Conservation (phyloP, 176 grass and related monocot species). For the Puccinellia tenuiflora region DNA sequence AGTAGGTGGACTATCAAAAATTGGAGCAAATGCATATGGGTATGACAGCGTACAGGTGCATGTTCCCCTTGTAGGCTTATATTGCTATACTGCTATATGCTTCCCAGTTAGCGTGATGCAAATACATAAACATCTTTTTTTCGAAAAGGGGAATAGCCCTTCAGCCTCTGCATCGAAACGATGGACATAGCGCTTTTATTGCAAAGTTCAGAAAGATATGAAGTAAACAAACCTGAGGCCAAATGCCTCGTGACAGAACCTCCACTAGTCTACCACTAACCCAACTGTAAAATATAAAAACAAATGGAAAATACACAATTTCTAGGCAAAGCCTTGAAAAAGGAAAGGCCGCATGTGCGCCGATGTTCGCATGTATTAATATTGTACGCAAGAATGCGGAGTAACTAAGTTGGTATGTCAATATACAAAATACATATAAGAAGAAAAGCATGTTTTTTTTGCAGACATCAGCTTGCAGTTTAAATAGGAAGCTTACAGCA, state of each 20-base stretch:
- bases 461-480: not conserved
- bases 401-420: not conserved
- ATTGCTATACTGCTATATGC: not conserved
- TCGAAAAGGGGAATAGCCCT: too few relatives aligned
- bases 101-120: not conserved
- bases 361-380: not conserved
- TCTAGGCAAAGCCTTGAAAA: too few relatives aligned
- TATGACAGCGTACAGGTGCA: not conserved
- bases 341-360: too few relatives aligned
- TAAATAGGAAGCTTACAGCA: constrained; percentile 55
- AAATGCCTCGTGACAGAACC: too few relatives aligned
- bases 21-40: not conserved
- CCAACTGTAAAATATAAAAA: too few relatives aligned
- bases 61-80: not conserved
- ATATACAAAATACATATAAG: not conserved
- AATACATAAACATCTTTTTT: too few relatives aligned
- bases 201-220: too few relatives aligned
- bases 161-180: too few relatives aligned
- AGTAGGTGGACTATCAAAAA: not conserved
- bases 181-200: too few relatives aligned
- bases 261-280: too few relatives aligned
- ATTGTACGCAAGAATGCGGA: not conserved
- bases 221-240: too few relatives aligned
- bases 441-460: not conserved
- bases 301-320: too few relatives aligned